phyloP scores from a whole-genome alignment of 2,329 filamentous ascomycete genomes.

The Aspergillus sp. region DNA sequence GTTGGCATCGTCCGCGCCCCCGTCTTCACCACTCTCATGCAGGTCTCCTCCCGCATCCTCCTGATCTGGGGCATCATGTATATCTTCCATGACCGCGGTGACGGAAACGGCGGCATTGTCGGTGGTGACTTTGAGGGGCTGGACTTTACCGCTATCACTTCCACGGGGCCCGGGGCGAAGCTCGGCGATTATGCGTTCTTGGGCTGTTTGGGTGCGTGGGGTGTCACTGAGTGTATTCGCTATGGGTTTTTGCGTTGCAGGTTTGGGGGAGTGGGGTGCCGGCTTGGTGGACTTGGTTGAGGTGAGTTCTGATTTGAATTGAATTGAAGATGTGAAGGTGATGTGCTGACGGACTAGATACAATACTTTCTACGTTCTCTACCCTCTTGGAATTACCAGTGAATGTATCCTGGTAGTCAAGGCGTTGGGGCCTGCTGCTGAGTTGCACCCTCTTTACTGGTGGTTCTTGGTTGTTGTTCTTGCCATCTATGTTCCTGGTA shows the following conservation, averaged over 20 bases:
- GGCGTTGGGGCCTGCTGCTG: constrained; percentile 58
- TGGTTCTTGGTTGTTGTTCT: constrained; percentile 62
- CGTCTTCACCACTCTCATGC: constrained; percentile 78
- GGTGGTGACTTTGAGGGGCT: constrained; percentile 8
- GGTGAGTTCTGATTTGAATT: constrained; percentile 11
- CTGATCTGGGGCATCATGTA: constrained; percentile 83
- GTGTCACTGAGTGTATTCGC: constrained; percentile 82
- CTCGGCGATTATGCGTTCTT: constrained; percentile 39
- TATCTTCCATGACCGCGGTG: constrained; percentile 64
- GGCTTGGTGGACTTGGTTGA: constrained; percentile 61
- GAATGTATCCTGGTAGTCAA: constrained; percentile 77
- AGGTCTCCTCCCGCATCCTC: constrained; percentile 80
- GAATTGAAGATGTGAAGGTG: not conserved
- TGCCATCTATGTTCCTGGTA: constrained; percentile 74
- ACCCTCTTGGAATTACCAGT: constrained; percentile 84
- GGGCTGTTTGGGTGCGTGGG: constrained; percentile 72
- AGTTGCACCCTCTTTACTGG: constrained; percentile 47
- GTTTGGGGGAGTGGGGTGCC: constrained; percentile 55
- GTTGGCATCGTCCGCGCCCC: constrained; percentile 81
- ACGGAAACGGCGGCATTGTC: constrained; percentile 49
- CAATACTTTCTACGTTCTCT: constrained; percentile 89
- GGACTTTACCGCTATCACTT: constrained; percentile 1
- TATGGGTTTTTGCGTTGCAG: constrained; percentile 85
- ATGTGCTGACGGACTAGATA: constrained; percentile 42
- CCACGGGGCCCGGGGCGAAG: constrained; percentile 12